Percentiles rank a stretch among this genome's conserved stretches.
These are phyloP conservation scores for Fusarium nelsonii DNA, from an alignment of 2,329 filamentous ascomycete genomes.

Conservation along the genomic window DNA sequence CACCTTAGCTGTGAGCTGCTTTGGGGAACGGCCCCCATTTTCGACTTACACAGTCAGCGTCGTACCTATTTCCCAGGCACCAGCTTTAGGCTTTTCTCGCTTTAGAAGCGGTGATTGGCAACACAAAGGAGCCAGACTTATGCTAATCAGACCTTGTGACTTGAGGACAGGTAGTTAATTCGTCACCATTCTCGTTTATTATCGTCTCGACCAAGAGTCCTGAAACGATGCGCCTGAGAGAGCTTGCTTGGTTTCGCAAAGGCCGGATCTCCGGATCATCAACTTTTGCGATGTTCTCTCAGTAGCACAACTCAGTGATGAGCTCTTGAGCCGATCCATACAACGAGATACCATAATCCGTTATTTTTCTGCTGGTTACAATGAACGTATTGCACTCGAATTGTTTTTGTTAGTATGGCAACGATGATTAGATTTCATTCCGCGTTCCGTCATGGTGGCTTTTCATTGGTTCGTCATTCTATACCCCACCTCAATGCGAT, in stretches of 20 bases:
- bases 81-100: slow-evolving; percentile 32
- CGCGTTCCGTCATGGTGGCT: slow-evolving; percentile 4
- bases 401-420: neutral
- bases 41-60: slow-evolving; percentile 41
- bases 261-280: neutral
- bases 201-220: slow-evolving; percentile 11
- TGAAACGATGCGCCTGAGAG: slow-evolving; percentile 11
- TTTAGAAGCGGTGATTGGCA: slow-evolving; percentile 30
- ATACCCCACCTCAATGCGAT: slow-evolving; percentile 4
- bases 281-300: neutral
- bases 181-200: slow-evolving; percentile 33
- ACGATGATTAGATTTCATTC: slow-evolving; percentile 5
- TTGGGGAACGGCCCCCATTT: slow-evolving; percentile 27
- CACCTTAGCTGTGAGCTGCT: neutral
- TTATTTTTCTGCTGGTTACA: neutral
- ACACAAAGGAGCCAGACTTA: slow-evolving; percentile 31
- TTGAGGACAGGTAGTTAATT: slow-evolving; percentile 26
- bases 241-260: slow-evolving; percentile 11
- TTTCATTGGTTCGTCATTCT: slow-evolving; percentile 24
- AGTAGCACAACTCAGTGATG: neutral
- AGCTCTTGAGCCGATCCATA: neutral
- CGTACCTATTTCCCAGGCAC: slow-evolving; percentile 34
- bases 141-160: slow-evolving; percentile 35
- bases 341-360: neutral
- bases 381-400: neutral